phyloP scores from a whole-genome alignment of 768 basidiomycete species.

The Lentinula detonsa region DNA sequence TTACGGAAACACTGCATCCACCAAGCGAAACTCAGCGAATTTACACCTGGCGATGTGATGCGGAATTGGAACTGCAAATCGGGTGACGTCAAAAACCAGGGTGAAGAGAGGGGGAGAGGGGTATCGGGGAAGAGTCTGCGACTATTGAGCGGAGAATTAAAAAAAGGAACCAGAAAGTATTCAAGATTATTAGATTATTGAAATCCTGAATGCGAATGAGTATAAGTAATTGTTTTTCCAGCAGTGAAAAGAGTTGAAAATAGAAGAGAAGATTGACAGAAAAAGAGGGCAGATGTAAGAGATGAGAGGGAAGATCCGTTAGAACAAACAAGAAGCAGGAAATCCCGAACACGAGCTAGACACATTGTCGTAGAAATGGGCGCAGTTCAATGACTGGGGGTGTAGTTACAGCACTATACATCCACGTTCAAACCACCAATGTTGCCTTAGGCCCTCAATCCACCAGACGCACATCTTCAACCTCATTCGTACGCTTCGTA shows the following conservation, averaged over 20 bases:
- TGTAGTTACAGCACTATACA: conserved; percentile 6
- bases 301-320: not conserved
- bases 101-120: not conserved
- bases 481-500: conserved; percentile 71
- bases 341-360: not conserved
- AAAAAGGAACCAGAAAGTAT: not conserved
- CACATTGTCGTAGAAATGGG: not conserved
- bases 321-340: not conserved
- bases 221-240: not conserved
- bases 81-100: not conserved
- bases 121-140: not conserved
- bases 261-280: not conserved
- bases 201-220: not conserved
- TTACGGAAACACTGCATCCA: not conserved
- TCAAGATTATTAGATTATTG: not conserved
- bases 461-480: conserved; percentile 86
- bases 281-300: not conserved
- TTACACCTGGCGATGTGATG: not conserved
- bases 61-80: not conserved
- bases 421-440: conserved; percentile 35
- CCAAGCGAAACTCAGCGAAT: not conserved
- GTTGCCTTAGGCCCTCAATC: conserved; percentile 74
- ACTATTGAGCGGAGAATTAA: not conserved
- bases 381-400: not conserved
- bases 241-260: too few species aligned